These are phyloP conservation scores for Termitomyces eurrhizus DNA, from an alignment of 768 basidiomycete species.

Conservation along the genomic window DNA sequence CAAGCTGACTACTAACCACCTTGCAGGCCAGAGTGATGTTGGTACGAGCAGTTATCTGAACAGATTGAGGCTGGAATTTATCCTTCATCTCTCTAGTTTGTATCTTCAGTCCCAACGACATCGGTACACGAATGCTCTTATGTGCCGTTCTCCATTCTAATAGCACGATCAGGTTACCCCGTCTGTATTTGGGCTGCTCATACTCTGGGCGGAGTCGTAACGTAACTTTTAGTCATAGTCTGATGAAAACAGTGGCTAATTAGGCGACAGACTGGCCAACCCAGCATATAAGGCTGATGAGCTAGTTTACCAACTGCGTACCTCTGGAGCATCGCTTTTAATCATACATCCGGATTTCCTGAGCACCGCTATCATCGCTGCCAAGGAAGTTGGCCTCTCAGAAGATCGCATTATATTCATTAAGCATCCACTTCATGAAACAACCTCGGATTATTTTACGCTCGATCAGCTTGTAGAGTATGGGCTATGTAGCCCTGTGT, in stretches of 20 bases:
- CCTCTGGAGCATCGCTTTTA: constrained; percentile 43
- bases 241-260: constrained; percentile 10
- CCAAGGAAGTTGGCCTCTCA: constrained; percentile 34
- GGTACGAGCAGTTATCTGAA: constrained; percentile 30
- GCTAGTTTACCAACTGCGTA: constrained; percentile 51
- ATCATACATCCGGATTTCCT: constrained; percentile 45
- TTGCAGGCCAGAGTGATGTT: constrained; percentile 45
- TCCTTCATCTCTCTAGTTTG: constrained; percentile 38
- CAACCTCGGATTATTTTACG: constrained; percentile 20
- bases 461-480: constrained; percentile 46
- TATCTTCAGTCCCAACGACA: constrained; percentile 60
- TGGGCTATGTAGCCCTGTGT: constrained; percentile 29
- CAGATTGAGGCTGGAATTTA: not conserved
- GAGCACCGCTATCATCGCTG: constrained; percentile 41
- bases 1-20: not conserved
- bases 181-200: constrained; percentile 58
- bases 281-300: constrained; percentile 57
- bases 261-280: constrained; percentile 51
- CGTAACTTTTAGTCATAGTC: constrained; percentile 33
- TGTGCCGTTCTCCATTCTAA: not conserved
- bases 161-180: constrained; percentile 43
- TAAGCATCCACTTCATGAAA: constrained; percentile 17
- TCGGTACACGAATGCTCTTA: constrained; percentile 34
- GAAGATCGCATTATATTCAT: constrained; percentile 40
- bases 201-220: constrained; percentile 52